Evolutionary conservation across 2,329 filamentous ascomycete species (phyloP), one percentile per base, ranked within the genome.

Genomic region (Cercospora citrullina): DNA sequence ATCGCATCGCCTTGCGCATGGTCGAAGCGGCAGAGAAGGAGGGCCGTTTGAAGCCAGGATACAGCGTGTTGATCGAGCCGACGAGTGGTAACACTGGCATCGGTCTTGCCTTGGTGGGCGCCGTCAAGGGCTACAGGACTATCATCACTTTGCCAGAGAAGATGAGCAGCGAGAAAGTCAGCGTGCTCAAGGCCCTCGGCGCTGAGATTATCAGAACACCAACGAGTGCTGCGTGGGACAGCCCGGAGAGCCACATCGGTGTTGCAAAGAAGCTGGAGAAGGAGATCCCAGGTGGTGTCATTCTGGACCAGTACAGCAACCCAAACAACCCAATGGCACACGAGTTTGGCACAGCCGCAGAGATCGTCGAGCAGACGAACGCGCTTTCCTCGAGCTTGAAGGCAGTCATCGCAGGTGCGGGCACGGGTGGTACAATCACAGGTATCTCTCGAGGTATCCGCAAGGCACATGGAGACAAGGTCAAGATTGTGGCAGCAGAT

Each of bases 121-220:
- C 95, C 16, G 91, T 99, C 77, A 98, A 97, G 84, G 94, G 94
- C 73, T 99, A 98, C 86, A 94, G 94, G 82, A 96, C 94, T 48
- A 98, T 99, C 82, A 99, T 99, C 80, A 99, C 95, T 10, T 88
- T 99, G 57, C 95, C 95, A 62, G 95, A 99, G 83, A 99, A 99
- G 86, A 99, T 99, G 95, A 97, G 93, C 1, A 91, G 93, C 59
- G 95, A 99, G 82, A 99, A 99, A 82, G 95, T 99, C 45, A 91
- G 94, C 2, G 95, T 99, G 30, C 86, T 99, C 70, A 91, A 93
- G 75, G 94, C 95, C 31, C 87, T 99, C 63, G 94, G 94, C 72
- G 95, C 95, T 51, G 97, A 96, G 77, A 98, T 99, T 81, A 97
- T 99, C 79, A 90, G 95, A 64, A 99, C 95, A 4, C 95, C 95